Evolutionary conservation across 2,329 filamentous ascomycete species (phyloP).

Genomic region (Neopestalotiopsis sp.): DNA sequence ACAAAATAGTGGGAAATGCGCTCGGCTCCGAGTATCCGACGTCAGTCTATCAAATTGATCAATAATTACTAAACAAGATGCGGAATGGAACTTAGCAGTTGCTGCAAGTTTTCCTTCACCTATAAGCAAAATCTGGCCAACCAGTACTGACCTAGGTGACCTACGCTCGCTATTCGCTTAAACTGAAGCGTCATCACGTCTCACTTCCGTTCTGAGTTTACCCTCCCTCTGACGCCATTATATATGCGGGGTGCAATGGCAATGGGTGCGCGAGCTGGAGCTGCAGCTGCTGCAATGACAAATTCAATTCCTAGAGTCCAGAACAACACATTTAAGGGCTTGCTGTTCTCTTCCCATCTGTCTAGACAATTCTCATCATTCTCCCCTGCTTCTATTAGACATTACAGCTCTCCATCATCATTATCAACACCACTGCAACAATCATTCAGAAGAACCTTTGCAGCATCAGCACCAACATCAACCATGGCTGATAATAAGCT

Average conservation of each 20-base stretch:
- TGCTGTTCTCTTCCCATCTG: neutral
- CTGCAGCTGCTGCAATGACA: conserved; percentile 1
- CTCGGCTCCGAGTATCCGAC: no score
- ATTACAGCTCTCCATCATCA: neutral
- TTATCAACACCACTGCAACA: neutral
- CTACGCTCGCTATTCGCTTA: no score
- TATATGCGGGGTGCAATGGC: neutral
- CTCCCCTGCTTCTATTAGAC: no score
- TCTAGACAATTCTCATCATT: neutral
- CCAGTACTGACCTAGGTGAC: no score
- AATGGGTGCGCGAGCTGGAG: neutral
- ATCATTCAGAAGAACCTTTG: neutral
- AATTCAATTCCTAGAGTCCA: neutral
- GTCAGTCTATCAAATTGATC: no score
- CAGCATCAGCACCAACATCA: neutral
- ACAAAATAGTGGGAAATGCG: no score
- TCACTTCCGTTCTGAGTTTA: neutral
- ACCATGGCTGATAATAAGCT: conserved; percentile 28
- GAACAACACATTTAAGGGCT: neutral
- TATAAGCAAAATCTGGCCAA: no score
- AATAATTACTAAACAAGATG: no score
- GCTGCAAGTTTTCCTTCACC: no score
- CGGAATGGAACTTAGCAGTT: no score
- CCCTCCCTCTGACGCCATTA: conserved; percentile 3
- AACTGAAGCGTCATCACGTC: neutral